Base-by-base conservation (phyloP, 2,329 filamentous ascomycete species). In the Sarocladiaceae sp. region DNA sequence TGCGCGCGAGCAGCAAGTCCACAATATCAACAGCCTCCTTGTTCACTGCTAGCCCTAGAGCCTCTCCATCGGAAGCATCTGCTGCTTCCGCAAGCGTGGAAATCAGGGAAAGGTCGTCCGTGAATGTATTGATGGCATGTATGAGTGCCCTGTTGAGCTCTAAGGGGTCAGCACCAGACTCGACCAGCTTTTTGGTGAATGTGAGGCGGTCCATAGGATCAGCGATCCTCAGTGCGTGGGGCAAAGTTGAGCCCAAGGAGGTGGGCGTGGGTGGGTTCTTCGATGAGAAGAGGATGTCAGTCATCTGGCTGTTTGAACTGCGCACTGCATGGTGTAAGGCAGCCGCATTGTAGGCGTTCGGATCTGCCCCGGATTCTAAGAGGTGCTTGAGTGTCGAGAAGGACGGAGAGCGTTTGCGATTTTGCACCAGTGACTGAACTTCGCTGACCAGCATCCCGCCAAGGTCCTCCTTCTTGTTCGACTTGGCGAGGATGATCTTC, bases 131-230 rank as follows among this genome's bases (percentile, higher is more conserved):
- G 16, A 80, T 68, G 4, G 74, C 68, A 48, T 76, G 73, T 0
- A 69, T 63, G 21, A 80, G 56, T 0, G 76, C 76, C 19, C 69
- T 58, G 42, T 76, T 77, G 1, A 69, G 66, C 48, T 79, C 74
- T 1, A 51, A 56, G 0, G 66, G 58, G 0, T 68, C 66, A 2
- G 72, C 72, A 1, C 75, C 74, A 1, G 68, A 66, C 10, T 72
- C 62, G 1, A 79, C 56, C 2, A 80, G 61, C 49, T 63, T 67
- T 48, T 72, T 69, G 0, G 73, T 69, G 43, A 77, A 71, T 0
- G 66, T 61, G 2, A 76, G 55, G 1, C 76, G 70, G 49, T 74
- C 68, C 67, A 70, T 73, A 0, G 66, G 58, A 47, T 78, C 73
- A 1, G 58, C 43, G 12, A 80, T 70, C 10, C 69, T 70, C 7